These are phyloP conservation scores for Neofusicoccum sp. DNA, from an alignment of 2,329 filamentous ascomycete species.

Conservation along the genomic window DNA sequence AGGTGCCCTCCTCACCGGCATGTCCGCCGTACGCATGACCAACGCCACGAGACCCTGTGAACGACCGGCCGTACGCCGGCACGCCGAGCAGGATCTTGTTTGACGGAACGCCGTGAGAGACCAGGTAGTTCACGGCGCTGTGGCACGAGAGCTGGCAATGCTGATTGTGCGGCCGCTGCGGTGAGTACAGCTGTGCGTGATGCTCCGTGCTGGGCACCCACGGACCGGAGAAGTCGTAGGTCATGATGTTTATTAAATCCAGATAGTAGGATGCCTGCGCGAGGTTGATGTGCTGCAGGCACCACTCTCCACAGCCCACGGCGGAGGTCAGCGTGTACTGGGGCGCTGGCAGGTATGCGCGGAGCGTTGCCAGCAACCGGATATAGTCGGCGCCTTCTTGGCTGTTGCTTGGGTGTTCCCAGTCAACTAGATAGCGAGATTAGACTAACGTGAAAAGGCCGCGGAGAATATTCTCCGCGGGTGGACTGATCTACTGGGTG, in stretches of 20 bases:
- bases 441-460: neutral
- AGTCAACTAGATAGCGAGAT: slow-evolving; percentile 61
- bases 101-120: slow-evolving; percentile 64
- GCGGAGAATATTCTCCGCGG: neutral
- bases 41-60: slow-evolving; percentile 61
- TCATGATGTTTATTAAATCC: slow-evolving; percentile 75
- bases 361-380: slow-evolving; percentile 63
- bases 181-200: slow-evolving; percentile 71
- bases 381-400: slow-evolving; percentile 70
- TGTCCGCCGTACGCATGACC: slow-evolving; percentile 58
- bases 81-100: slow-evolving; percentile 74
- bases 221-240: slow-evolving; percentile 74
- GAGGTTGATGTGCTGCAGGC: slow-evolving; percentile 69
- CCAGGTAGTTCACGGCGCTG: slow-evolving; percentile 63
- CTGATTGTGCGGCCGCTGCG: slow-evolving; percentile 54
- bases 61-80: slow-evolving; percentile 73
- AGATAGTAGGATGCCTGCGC: slow-evolving; percentile 61
- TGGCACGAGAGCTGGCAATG: slow-evolving; percentile 60
- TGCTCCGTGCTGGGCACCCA: slow-evolving; percentile 70
- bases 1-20: slow-evolving; percentile 64
- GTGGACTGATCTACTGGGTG: neutral
- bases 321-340: slow-evolving; percentile 69
- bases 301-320: slow-evolving; percentile 65
- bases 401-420: slow-evolving; percentile 70
- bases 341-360: slow-evolving; percentile 65